These are phyloP conservation scores for Combretum micranthum DNA, from an alignment of 345 rosid species.

Conservation along the genomic window DNA sequence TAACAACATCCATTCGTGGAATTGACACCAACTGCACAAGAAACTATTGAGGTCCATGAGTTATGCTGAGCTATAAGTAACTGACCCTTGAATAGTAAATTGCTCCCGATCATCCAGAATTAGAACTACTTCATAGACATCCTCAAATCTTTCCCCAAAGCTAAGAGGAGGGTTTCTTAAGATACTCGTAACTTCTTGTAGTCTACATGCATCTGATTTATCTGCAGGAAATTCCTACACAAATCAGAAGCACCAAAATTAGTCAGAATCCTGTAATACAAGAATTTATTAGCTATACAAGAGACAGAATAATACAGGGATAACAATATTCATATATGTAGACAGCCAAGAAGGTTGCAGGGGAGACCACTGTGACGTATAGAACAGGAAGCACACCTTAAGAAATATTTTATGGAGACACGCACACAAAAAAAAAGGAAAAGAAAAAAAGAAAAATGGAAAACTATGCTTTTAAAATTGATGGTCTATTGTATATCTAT, in stretches of 20 bases:
- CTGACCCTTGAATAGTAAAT: constrained; percentile 63
- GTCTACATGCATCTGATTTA: constrained; percentile 26
- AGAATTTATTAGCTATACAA: no score
- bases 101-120: constrained; percentile 85
- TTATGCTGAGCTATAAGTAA: constrained; percentile 12
- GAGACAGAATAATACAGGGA: background rate
- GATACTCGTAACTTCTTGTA: constrained; percentile 21
- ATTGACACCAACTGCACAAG: no score
- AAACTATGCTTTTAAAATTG: no score
- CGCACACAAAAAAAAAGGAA: no score
- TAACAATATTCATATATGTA: constrained; percentile 3
- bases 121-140: constrained; percentile 61
- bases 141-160: constrained; percentile 72
- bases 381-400: no score
- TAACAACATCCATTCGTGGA: no score
- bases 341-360: no score
- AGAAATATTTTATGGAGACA: no score
- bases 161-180: constrained; percentile 60
- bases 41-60: background rate
- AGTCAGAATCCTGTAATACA: background rate
- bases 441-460: no score
- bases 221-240: constrained; percentile 20
- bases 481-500: no score
- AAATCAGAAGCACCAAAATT: constrained; percentile 5
- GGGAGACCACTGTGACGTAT: no score